A percentile compares a stretch with the other conserved stretches of the same genome.
Evolutionary conservation across 306 rosid genomes (phyloP).

Genomic region (Ceratonia siliqua): DNA sequence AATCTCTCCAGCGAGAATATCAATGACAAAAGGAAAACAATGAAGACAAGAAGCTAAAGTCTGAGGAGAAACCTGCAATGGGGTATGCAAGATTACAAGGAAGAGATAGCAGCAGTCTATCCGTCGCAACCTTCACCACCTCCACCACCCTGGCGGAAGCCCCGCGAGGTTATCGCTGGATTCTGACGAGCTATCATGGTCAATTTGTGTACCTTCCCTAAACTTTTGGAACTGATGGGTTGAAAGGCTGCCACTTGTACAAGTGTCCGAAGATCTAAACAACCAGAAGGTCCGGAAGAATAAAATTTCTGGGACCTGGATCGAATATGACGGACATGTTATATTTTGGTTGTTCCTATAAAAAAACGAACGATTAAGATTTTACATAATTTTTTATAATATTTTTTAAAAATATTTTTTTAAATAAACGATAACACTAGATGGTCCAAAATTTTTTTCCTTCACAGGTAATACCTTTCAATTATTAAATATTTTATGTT

Average conservation of each 20-base stretch:
- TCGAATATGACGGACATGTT: too few relatives aligned
- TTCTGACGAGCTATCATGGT: not conserved
- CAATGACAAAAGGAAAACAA: not conserved
- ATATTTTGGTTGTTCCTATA: too few relatives aligned
- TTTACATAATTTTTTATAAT: too few relatives aligned
- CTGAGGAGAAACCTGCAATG: not conserved
- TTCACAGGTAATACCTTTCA: too few relatives aligned
- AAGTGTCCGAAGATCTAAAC: not conserved
- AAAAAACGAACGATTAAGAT: too few relatives aligned
- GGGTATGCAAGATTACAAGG: not conserved
- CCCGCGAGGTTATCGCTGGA: not conserved
- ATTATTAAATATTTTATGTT: too few relatives aligned
- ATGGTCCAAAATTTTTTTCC: too few relatives aligned
- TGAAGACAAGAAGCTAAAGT: not conserved
- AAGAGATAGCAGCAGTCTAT: not conserved
- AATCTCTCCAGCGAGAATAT: not conserved
- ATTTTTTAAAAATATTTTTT: too few relatives aligned
- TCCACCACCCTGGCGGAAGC: not conserved
- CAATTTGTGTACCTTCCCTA: not conserved
- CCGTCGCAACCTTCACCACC: not conserved
- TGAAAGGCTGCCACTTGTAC: constrained; percentile 26
- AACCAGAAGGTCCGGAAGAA: not conserved
- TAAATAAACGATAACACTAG: too few relatives aligned
- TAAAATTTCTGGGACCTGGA: too few relatives aligned
- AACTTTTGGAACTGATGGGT: constrained; percentile 24